Percentiles rank a stretch among this genome's conserved stretches.
phyloP scores from a whole-genome alignment of 2,329 filamentous ascomycete genomes.

The Aspergillaceae sp. region DNA sequence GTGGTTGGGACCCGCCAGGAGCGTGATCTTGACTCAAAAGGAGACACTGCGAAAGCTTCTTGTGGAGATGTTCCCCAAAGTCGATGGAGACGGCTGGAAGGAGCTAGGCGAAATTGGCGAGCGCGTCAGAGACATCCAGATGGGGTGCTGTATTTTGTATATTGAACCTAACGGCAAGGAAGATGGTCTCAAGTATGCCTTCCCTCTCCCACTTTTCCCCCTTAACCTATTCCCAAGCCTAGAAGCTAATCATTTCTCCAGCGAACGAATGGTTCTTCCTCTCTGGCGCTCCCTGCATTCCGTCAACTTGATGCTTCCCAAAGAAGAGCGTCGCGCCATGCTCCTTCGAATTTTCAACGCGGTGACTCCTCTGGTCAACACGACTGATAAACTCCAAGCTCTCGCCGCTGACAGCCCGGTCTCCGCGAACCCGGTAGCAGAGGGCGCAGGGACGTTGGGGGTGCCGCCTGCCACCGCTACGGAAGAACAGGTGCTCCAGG shows the following conservation, averaged over 20 bases:
- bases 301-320: conserved; percentile 94
- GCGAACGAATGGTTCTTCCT: conserved; percentile 78
- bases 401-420: conserved; percentile 7
- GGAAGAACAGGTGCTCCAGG: conserved; percentile 30
- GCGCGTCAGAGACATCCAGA: conserved; percentile 65
- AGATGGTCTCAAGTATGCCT: conserved; percentile 46
- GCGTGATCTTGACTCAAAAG: conserved; percentile 66
- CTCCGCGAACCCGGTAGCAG: conserved; percentile 1
- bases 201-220: background rate
- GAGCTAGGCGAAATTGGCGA: conserved; percentile 81
- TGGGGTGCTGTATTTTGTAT: conserved; percentile 86
- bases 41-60: conserved; percentile 74
- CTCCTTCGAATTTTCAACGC: conserved; percentile 86
- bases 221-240: too few species aligned
- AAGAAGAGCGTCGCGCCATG: conserved; percentile 92
- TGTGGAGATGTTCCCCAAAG: conserved; percentile 93
- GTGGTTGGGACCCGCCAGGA: conserved; percentile 71
- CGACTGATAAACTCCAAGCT: conserved; percentile 23
- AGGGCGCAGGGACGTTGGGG: conserved; percentile 11
- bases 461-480: background rate
- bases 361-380: conserved; percentile 69
- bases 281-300: conserved; percentile 90
- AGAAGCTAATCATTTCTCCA: conserved; percentile 10
- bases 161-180: conserved; percentile 63
- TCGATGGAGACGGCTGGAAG: conserved; percentile 64